These are phyloP conservation scores for Physcomitrium patens DNA, from an alignment of 225 moss, liverwort and hornwort species.

Conservation along the genomic window DNA sequence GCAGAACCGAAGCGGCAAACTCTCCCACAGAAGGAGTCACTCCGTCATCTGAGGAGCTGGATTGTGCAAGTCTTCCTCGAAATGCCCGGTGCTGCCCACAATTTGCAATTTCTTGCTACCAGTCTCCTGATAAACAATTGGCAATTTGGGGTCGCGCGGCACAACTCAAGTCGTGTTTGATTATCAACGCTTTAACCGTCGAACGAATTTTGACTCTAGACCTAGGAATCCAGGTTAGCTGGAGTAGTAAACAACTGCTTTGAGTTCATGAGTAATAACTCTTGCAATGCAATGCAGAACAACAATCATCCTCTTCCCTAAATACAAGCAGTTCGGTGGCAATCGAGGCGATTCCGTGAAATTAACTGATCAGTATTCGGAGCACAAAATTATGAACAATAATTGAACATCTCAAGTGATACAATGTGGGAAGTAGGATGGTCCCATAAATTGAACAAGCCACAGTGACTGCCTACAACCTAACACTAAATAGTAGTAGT, in stretches of 20 bases:
- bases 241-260: neutral
- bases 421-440: conserved; percentile 43
- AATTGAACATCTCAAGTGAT: conserved; percentile 51
- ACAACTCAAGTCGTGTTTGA: conserved; percentile 12
- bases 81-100: neutral
- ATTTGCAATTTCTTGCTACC: neutral
- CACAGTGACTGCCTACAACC: conserved; percentile 27
- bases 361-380: conserved; percentile 16
- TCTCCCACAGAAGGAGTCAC: conserved; percentile 39
- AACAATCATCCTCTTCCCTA: neutral
- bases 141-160: conserved; percentile 3
- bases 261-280: neutral
- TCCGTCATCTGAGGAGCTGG: conserved; percentile 24
- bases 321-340: neutral
- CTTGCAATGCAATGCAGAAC: neutral
- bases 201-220: neutral
- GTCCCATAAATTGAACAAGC: conserved; percentile 27
- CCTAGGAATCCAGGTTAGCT: neutral
- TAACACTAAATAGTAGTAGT: conserved; percentile 30
- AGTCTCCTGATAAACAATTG: conserved; percentile 2
- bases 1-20: conserved; percentile 49
- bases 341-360: neutral
- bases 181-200: neutral
- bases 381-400: conserved; percentile 54
- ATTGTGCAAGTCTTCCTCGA: neutral